Percentiles rank a stretch among this genome's conserved stretches.
Conservation (phyloP, 306 rosid genomes). For the Coriaria nepalensis region DNA sequence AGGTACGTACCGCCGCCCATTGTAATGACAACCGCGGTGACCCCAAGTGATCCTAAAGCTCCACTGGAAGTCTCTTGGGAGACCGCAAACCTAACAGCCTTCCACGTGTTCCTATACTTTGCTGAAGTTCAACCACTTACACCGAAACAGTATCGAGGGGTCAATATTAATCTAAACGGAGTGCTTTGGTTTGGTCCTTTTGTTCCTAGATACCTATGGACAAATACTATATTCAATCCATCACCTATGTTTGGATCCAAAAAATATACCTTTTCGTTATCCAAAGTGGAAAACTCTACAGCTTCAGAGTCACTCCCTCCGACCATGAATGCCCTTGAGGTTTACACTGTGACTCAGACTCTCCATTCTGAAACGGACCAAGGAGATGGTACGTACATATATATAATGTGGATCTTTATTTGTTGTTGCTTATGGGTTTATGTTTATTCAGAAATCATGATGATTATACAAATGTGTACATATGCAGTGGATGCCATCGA, state of each 20-base stretch:
- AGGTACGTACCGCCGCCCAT: constrained; percentile 16
- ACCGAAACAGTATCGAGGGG: constrained; percentile 18
- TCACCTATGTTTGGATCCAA: constrained; percentile 4
- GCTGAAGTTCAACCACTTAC: constrained; percentile 14
- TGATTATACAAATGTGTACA: background rate
- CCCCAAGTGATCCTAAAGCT: constrained; percentile 1
- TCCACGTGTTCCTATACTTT: constrained; percentile 28
- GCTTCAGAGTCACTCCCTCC: constrained; percentile 31
- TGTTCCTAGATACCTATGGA: background rate
- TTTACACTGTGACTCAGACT: constrained; percentile 15
- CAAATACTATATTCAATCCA: too few species aligned
- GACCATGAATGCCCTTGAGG: constrained; percentile 35
- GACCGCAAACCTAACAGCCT: constrained; percentile 1
- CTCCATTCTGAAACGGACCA: constrained; percentile 18
- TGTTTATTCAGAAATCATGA: constrained; percentile 5
- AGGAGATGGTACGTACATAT: constrained; percentile 19
- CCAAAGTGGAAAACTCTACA: constrained; percentile 15
- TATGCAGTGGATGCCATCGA: constrained; percentile 22
- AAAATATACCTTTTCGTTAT: background rate
- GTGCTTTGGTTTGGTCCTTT: constrained; percentile 4
- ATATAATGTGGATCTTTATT: background rate
- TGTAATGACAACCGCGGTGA: constrained; percentile 28
- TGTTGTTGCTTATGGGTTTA: too few species aligned
- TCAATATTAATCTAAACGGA: constrained; percentile 22
- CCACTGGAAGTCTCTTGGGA: constrained; percentile 14